Evolutionary conservation across 2,329 filamentous ascomycete genomes (phyloP).

Genomic region (Trichoderma sp.): DNA sequence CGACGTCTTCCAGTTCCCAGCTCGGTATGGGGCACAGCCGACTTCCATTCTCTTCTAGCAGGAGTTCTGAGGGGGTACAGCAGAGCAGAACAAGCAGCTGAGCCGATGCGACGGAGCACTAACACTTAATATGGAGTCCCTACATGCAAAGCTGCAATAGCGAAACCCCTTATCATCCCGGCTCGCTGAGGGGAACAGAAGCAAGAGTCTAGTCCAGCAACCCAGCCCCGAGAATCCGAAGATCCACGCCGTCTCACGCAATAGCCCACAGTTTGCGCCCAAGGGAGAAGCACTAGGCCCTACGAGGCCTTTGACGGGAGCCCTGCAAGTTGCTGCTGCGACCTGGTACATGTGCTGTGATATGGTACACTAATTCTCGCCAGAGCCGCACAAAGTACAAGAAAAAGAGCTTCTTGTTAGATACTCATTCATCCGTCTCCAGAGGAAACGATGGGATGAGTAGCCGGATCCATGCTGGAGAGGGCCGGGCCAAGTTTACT

Average conservation of each 20-base stretch:
- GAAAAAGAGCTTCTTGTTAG: not conserved
- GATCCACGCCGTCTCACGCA: conserved; percentile 22
- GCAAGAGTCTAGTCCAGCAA: not conserved
- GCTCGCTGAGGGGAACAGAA: not conserved
- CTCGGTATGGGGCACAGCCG: not conserved
- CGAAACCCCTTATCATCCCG: not conserved
- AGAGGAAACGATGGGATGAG: not conserved
- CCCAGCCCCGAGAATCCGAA: conserved; percentile 22
- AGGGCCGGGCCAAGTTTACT: not conserved
- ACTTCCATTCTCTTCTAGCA: not conserved
- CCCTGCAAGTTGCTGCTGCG: not conserved
- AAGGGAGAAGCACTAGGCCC: conserved; percentile 16
- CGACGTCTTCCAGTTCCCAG: conserved; percentile 4
- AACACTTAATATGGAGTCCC: not conserved
- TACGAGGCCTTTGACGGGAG: conserved; percentile 1
- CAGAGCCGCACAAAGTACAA: not conserved
- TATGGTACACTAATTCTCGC: not conserved
- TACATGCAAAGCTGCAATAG: not conserved
- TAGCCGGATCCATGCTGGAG: not conserved
- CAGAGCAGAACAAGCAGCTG: not conserved
- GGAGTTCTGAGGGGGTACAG: not conserved
- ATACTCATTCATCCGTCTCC: not conserved
- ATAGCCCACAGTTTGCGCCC: conserved; percentile 25
- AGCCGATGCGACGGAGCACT: conserved; percentile 1
- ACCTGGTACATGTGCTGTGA: too few species aligned